These are phyloP conservation scores for Colletotrichum falcatum DNA, from an alignment of 2,329 filamentous ascomycete species.

Conservation along the genomic window DNA sequence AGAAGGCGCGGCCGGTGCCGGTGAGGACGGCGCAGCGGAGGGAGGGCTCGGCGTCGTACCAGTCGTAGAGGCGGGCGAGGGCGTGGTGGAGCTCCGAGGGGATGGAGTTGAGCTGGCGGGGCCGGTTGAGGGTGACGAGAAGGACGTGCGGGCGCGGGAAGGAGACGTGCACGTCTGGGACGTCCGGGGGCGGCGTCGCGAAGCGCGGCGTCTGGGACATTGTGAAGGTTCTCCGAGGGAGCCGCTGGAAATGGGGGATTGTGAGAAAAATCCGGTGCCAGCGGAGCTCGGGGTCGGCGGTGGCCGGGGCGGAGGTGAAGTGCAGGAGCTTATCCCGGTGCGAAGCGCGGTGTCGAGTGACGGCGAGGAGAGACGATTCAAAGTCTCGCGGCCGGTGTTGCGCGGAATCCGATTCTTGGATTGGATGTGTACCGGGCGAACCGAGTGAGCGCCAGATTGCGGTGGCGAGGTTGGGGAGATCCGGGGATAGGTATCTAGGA, in stretches of 20 bases:
- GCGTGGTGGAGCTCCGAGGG: constrained; percentile 60
- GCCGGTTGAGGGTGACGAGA: constrained; percentile 71
- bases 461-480: constrained; percentile 6
- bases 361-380: neutral
- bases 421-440: neutral
- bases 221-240: neutral
- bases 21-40: constrained; percentile 74
- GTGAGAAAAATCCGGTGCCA: too few relatives aligned
- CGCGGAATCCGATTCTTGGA: too few relatives aligned
- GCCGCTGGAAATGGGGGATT: too few relatives aligned
- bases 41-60: constrained; percentile 72
- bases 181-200: constrained; percentile 18
- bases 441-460: neutral
- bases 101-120: constrained; percentile 69
- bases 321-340: neutral
- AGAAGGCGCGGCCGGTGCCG: constrained; percentile 73
- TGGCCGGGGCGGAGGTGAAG: constrained; percentile 1
- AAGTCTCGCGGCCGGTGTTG: neutral
- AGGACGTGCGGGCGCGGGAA: constrained; percentile 67
- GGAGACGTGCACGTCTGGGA: constrained; percentile 48
- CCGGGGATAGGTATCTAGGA: neutral
- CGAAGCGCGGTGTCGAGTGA: too few relatives aligned
- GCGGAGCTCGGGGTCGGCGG: neutral
- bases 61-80: constrained; percentile 59
- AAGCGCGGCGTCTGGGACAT: constrained; percentile 15